Percentiles rank a stretch among this genome's conserved stretches.
Conservation (phyloP, 2,329 filamentous ascomycete genomes). For the Arthrobotrys iridis region DNA sequence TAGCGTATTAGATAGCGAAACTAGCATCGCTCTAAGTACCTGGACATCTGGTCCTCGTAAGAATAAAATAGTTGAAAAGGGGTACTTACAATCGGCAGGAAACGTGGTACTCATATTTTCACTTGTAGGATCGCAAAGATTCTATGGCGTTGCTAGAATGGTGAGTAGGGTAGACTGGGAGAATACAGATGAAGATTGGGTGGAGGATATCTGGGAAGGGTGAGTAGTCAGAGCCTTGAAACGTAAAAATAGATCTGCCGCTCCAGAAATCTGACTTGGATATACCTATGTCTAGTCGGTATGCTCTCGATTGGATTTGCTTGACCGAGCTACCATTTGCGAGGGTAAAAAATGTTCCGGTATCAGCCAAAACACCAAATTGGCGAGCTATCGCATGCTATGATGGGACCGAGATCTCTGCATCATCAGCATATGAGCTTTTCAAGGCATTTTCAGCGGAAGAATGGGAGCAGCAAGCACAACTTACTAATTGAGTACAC, state of each 20-base stretch:
- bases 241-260: background rate
- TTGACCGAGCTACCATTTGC: slow-evolving; percentile 20
- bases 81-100: background rate
- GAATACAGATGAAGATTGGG: slow-evolving; percentile 13
- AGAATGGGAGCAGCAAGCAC: background rate
- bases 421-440: slow-evolving; percentile 4
- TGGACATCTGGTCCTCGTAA: background rate
- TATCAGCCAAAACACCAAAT: slow-evolving; percentile 10
- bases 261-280: background rate
- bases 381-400: slow-evolving; percentile 7
- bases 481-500: no score
- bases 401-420: slow-evolving; percentile 7
- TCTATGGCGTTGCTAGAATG: slow-evolving; percentile 19
- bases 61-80: slow-evolving; percentile 20
- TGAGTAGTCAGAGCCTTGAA: background rate
- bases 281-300: background rate
- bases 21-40: background rate
- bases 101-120: slow-evolving; percentile 15
- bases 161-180: background rate
- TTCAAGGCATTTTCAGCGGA: slow-evolving; percentile 11
- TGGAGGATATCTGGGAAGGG: slow-evolving; percentile 19
- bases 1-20: background rate
- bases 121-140: background rate
- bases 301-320: slow-evolving; percentile 9
- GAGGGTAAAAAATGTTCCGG: slow-evolving; percentile 6